These are phyloP conservation scores for Centaurea solstitialis DNA, from an alignment of 129 eudicot species.

Conservation along the genomic window DNA sequence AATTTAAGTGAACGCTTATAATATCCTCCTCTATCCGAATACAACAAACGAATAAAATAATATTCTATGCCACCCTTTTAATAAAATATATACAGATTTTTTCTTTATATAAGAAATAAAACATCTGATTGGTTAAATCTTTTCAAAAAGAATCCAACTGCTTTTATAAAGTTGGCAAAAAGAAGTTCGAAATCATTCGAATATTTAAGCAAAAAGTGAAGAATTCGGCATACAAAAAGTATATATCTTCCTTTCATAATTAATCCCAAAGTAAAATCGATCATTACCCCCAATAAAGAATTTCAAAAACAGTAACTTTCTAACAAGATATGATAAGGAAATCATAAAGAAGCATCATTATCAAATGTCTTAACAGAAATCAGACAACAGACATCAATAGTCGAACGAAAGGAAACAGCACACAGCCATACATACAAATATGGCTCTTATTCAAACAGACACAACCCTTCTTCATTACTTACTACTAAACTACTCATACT, in stretches of 20 bases:
- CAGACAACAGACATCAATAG: neutral
- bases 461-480: slow-evolving; percentile 31
- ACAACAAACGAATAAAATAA: neutral
- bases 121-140: neutral
- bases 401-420: neutral
- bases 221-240: neutral
- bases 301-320: no score
- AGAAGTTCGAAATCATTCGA: neutral
- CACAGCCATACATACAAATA: slow-evolving; percentile 7
- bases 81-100: no score
- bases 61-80: neutral
- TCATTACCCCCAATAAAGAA: neutral
- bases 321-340: no score
- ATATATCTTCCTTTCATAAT: no score
- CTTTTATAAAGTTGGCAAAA: neutral
- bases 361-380: neutral
- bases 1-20: neutral
- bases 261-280: neutral
- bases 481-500: slow-evolving; percentile 33
- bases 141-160: neutral
- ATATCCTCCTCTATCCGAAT: neutral
- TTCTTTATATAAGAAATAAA: no score
- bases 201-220: neutral
- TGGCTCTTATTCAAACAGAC: slow-evolving; percentile 29
- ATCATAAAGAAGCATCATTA: neutral